Evolutionary conservation across 2,329 filamentous ascomycete genomes (phyloP).

Genomic region (Neocucurbitaria cava): DNA sequence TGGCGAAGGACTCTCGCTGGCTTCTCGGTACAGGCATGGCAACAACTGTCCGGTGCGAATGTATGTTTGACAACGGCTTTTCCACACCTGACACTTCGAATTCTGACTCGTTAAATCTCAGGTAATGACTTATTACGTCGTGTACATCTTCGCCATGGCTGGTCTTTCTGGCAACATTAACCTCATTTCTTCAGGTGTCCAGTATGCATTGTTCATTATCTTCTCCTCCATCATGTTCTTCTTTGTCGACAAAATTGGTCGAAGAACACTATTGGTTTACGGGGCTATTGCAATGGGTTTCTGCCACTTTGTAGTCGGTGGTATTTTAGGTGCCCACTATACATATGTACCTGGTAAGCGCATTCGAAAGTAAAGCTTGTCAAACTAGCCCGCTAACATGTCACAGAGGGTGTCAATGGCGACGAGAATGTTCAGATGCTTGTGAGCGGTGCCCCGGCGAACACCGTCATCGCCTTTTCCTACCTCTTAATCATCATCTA

Average conservation of each 20-base stretch:
- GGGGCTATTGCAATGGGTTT: slow-evolving; percentile 41
- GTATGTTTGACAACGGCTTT: too few species aligned
- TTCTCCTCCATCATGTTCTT: slow-evolving; percentile 51
- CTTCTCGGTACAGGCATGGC: slow-evolving; percentile 65
- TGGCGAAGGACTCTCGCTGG: slow-evolving; percentile 65
- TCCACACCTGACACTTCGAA: too few species aligned
- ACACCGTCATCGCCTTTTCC: slow-evolving; percentile 60
- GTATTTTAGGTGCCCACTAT: slow-evolving; percentile 29
- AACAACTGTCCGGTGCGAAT: slow-evolving; percentile 55
- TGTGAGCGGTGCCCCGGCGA: slow-evolving; percentile 57
- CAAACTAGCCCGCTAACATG: not conserved
- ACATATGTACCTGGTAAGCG: slow-evolving; percentile 48
- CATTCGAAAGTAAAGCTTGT: not conserved
- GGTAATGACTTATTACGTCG: slow-evolving; percentile 63
- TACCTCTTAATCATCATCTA: slow-evolving; percentile 71
- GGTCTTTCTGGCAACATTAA: slow-evolving; percentile 61
- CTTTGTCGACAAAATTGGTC: slow-evolving; percentile 52
- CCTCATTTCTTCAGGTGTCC: slow-evolving; percentile 48
- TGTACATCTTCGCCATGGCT: slow-evolving; percentile 68
- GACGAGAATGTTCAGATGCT: slow-evolving; percentile 62
- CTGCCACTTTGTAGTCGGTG: slow-evolving; percentile 55
- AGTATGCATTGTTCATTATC: slow-evolving; percentile 54
- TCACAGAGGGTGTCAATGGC: slow-evolving; percentile 50
- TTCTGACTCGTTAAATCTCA: too few species aligned
- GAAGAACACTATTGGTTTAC: slow-evolving; percentile 51